Percentiles rank a stretch among this genome's conserved stretches.
phyloP scores from a whole-genome alignment of 495 filamentous ascomycete genomes.

The Penicillium diatomitis region DNA sequence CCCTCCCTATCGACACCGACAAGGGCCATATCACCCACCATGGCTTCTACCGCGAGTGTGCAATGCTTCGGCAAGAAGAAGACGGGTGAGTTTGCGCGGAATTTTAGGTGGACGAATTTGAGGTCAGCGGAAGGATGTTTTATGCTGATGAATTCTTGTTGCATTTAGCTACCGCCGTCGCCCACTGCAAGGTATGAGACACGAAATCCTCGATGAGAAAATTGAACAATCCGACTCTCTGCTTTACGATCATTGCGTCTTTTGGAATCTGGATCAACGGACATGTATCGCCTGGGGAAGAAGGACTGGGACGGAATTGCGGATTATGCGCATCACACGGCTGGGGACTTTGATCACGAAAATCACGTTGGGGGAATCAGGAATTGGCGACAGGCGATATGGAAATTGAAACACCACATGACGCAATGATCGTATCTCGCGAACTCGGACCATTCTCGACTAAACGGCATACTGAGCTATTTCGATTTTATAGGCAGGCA shows the following conservation, averaged over 20 bases:
- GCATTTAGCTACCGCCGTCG: constrained; percentile 66
- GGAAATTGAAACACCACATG: constrained; percentile 4
- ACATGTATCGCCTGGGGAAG: no score
- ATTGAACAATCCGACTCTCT: neutral
- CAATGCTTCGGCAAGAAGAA: constrained; percentile 96
- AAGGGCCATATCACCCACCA: constrained; percentile 45
- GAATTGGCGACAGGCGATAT: constrained; percentile 5
- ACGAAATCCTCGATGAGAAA: constrained; percentile 2
- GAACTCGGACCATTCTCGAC: constrained; percentile 2
- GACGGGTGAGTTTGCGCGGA: constrained; percentile 48
- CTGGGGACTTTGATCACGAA: neutral
- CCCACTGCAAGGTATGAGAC: constrained; percentile 81
- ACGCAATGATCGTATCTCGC: constrained; percentile 11
- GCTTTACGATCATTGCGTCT: constrained; percentile 13
- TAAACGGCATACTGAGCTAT: constrained; percentile 27
- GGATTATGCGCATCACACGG: neutral
- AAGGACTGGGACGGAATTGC: no score
- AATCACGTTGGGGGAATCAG: neutral
- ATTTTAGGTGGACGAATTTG: neutral
- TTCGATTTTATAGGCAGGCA: constrained; percentile 56
- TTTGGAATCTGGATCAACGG: neutral
- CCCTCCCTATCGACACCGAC: constrained; percentile 36
- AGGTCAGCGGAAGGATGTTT: constrained; percentile 2
- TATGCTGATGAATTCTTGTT: constrained; percentile 24
- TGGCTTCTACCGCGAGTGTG: constrained; percentile 69